Evolutionary conservation across 768 basidiomycete species (phyloP).

Genomic region (Lactarius indigo): DNA sequence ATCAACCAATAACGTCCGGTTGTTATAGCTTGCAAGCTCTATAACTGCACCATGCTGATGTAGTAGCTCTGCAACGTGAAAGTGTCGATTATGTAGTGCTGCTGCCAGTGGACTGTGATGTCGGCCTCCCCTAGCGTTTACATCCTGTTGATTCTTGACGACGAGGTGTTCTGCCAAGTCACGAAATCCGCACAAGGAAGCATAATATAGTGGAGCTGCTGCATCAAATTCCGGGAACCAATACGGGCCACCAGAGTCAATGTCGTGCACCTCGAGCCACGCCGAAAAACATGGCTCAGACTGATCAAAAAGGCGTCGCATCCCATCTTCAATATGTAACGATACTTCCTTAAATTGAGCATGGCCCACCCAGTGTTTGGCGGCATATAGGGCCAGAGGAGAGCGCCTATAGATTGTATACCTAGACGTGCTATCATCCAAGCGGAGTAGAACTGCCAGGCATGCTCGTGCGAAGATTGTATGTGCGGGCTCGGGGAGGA

Average conservation of each 20-base stretch:
- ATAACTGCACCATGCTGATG: background rate
- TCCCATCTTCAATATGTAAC: background rate
- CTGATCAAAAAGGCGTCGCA: background rate
- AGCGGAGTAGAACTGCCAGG: background rate
- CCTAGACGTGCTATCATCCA: background rate
- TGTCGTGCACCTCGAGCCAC: background rate
- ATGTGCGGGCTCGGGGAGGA: background rate
- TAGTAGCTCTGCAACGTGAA: background rate
- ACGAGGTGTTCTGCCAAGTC: background rate
- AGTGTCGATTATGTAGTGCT: background rate
- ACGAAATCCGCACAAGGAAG: background rate
- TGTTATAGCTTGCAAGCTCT: background rate
- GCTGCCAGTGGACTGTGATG: background rate
- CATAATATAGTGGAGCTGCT: background rate
- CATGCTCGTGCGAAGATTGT: background rate
- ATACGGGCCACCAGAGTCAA: background rate
- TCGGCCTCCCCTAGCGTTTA: background rate
- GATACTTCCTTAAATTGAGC: background rate
- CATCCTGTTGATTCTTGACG: background rate
- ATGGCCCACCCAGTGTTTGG: background rate
- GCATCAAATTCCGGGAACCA: background rate
- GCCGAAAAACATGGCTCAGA: background rate
- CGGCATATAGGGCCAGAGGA: background rate
- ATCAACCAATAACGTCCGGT: background rate
- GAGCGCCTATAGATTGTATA: background rate